Conservation (phyloP, 2,329 filamentous ascomycete species). For the Aschersonia sp. region DNA sequence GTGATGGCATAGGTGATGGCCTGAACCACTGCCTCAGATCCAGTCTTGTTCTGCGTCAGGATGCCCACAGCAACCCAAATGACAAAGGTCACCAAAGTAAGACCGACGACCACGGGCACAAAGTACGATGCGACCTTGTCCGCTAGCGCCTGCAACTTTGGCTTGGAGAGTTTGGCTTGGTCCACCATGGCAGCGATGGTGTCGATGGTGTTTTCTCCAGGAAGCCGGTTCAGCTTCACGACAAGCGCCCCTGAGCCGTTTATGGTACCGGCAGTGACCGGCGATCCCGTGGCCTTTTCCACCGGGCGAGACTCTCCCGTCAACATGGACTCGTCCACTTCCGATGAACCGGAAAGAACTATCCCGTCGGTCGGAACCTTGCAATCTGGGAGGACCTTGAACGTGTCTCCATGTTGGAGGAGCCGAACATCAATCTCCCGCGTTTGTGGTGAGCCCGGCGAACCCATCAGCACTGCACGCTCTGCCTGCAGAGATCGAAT, state of each 20-base stretch:
- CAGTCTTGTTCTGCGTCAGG: conserved; percentile 19
- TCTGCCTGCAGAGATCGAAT: conserved; percentile 41
- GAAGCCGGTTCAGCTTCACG: conserved; percentile 43
- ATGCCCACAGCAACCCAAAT: conserved; percentile 52
- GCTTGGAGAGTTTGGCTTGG: conserved; percentile 52
- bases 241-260: conserved; percentile 50
- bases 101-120: conserved; percentile 45
- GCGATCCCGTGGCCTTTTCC: conserved; percentile 36
- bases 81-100: conserved; percentile 46
- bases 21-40: conserved; percentile 34
- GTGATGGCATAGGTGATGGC: conserved; percentile 62
- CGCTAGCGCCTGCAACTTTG: conserved; percentile 52
- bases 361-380: conserved; percentile 55
- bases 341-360: conserved; percentile 45
- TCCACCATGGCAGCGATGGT: conserved; percentile 58
- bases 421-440: conserved; percentile 48
- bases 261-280: conserved; percentile 52
- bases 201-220: conserved; percentile 57
- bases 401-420: conserved; percentile 56
- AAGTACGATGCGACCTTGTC: conserved; percentile 55
- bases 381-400: conserved; percentile 46
- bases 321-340: conserved; percentile 65
- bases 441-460: conserved; percentile 12
- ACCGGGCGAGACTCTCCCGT: conserved; percentile 56
- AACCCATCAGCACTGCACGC: conserved; percentile 36